A percentile compares a stretch with the other conserved stretches of the same genome.
Conservation (phyloP, 352 stramenopile genomes). For the Phytopythium sindhum region DNA sequence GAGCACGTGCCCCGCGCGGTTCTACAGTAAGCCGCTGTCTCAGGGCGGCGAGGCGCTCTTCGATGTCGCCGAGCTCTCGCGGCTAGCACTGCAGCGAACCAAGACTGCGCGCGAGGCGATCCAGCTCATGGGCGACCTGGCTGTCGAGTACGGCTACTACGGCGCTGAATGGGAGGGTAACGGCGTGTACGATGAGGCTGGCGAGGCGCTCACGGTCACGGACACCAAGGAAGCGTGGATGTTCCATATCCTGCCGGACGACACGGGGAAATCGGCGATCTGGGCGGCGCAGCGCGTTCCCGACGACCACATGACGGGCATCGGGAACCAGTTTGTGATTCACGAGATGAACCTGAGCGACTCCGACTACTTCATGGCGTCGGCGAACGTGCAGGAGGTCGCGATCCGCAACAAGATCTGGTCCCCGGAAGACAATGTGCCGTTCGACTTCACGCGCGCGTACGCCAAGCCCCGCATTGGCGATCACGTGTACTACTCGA, state of each 20-base stretch:
- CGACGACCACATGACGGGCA: constrained; percentile 74
- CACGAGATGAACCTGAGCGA: constrained; percentile 78
- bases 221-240: constrained; percentile 93
- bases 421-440: constrained; percentile 37
- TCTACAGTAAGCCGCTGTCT: constrained; percentile 52
- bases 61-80: constrained; percentile 83
- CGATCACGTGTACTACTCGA: constrained; percentile 78
- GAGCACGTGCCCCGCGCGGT: constrained; percentile 70
- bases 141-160: constrained; percentile 92
- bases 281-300: constrained; percentile 93
- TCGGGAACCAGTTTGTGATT: constrained; percentile 96
- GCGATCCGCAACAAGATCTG: constrained; percentile 84
- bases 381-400: constrained; percentile 83
- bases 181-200: constrained; percentile 61
- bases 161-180: constrained; percentile 80
- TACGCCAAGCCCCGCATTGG: constrained; percentile 75
- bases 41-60: constrained; percentile 86
- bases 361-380: constrained; percentile 86
- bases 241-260: constrained; percentile 94
- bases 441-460: constrained; percentile 88
- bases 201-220: constrained; percentile 89
- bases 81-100: constrained; percentile 85
- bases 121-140: constrained; percentile 93
- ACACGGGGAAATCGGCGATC: constrained; percentile 89
- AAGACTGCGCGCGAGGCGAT: constrained; percentile 79